These are phyloP conservation scores for Ambrosiella xylebori DNA, from an alignment of 2,329 filamentous ascomycete genomes.

Conservation along the genomic window DNA sequence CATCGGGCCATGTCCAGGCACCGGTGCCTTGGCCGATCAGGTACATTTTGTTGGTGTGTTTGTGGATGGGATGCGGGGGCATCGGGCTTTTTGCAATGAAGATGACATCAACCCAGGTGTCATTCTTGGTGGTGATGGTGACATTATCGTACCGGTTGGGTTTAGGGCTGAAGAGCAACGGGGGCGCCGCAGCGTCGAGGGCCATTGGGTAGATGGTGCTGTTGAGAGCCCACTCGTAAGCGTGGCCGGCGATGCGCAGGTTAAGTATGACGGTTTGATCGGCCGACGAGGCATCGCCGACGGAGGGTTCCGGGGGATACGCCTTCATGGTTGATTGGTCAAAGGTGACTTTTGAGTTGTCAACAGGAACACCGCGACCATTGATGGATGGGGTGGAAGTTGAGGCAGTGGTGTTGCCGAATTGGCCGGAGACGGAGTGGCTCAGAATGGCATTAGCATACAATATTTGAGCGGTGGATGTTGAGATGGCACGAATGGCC, in stretches of 20 bases:
- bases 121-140: conserved; percentile 29
- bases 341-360: conserved; percentile 25
- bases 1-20: conserved; percentile 32
- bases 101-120: conserved; percentile 40
- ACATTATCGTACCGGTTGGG: conserved; percentile 24
- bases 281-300: conserved; percentile 19
- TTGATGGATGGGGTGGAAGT: conserved; percentile 27
- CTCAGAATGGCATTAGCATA: conserved; percentile 33
- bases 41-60: conserved; percentile 45
- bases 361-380: conserved; percentile 15
- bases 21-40: conserved; percentile 35
- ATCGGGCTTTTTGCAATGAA: conserved; percentile 28
- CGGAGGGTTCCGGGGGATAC: conserved; percentile 29
- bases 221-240: conserved; percentile 38
- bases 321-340: conserved; percentile 26
- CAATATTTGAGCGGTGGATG: conserved; percentile 35
- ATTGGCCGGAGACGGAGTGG: conserved; percentile 17
- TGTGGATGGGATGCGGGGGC: conserved; percentile 42
- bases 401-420: conserved; percentile 16
- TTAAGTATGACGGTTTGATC: conserved; percentile 29
- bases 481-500: conserved; percentile 35
- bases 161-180: conserved; percentile 27
- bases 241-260: conserved; percentile 25
- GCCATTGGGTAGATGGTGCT: conserved; percentile 24
- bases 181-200: conserved; percentile 23